Evolutionary conservation across 192 early-diverging fungal genomes (phyloP).

Genomic region (Ambispora gerdemannii): DNA sequence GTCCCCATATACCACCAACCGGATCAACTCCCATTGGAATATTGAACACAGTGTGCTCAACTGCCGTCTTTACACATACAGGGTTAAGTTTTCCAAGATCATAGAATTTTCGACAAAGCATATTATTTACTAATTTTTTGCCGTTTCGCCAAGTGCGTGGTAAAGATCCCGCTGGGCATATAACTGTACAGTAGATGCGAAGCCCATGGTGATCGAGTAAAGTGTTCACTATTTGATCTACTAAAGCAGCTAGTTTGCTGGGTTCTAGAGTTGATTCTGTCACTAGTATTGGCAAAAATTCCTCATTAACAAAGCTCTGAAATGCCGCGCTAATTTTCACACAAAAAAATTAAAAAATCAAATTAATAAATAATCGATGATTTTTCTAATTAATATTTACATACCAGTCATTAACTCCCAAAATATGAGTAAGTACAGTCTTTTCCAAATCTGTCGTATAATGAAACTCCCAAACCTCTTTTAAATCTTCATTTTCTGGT

Average conservation of each 20-base stretch:
- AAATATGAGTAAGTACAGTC: conserved; percentile 31
- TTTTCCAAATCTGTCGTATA: conserved; percentile 40
- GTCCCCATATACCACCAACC: conserved; percentile 49
- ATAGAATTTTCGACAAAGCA: conserved; percentile 63
- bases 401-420: conserved; percentile 42
- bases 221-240: conserved; percentile 52
- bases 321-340: conserved; percentile 65
- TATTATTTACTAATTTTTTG: conserved; percentile 59
- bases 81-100: conserved; percentile 58
- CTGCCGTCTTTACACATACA: conserved; percentile 54
- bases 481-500: conserved; percentile 25
- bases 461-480: conserved; percentile 36
- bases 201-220: conserved; percentile 61
- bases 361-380: too few species aligned
- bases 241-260: conserved; percentile 49
- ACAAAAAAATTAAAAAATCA: too few species aligned
- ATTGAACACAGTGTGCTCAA: conserved; percentile 61
- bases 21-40: conserved; percentile 54
- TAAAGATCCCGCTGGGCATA: conserved; percentile 57
- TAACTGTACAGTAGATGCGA: conserved; percentile 56
- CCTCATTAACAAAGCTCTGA: conserved; percentile 63
- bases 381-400: too few species aligned
- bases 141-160: conserved; percentile 73
- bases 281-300: conserved; percentile 70
- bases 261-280: conserved; percentile 57